Conservation (phyloP, 768 basidiomycete genomes). For the Auricularia sp. region DNA sequence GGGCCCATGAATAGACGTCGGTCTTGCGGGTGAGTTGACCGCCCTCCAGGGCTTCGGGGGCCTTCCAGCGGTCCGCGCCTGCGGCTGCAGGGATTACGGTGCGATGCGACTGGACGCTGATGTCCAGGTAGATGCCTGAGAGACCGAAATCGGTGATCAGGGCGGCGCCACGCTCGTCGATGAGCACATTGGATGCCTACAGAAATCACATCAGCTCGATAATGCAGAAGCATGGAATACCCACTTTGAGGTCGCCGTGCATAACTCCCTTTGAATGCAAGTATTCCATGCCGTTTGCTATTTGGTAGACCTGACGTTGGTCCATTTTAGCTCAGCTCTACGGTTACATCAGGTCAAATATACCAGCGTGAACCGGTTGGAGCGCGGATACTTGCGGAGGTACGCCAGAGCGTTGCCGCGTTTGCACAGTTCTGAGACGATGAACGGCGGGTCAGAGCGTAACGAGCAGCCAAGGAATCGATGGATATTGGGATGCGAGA, state of each 20-base stretch:
- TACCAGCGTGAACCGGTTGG: conserved; percentile 12
- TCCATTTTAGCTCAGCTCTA: not conserved
- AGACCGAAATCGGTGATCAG: not conserved
- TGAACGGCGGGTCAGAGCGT: conserved; percentile 61
- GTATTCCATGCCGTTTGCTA: conserved; percentile 76
- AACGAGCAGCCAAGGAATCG: conserved; percentile 68
- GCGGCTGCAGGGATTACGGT: not conserved
- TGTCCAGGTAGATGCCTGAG: not conserved
- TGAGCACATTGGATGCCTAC: not conserved
- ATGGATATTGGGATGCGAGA: conserved; percentile 54
- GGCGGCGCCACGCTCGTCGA: not conserved
- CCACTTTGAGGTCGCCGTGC: conserved; percentile 76
- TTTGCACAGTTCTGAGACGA: conserved; percentile 65
- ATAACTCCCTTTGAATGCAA: conserved; percentile 57
- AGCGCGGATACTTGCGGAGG: conserved; percentile 32
- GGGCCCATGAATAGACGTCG: not conserved
- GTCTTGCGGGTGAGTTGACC: not conserved
- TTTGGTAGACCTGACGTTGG: conserved; percentile 42
- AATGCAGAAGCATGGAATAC: conserved; percentile 10
- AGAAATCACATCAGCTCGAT: not conserved
- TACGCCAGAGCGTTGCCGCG: conserved; percentile 53
- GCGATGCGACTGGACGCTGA: not conserved
- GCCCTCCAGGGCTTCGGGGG: not conserved
- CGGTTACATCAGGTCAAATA: not conserved
- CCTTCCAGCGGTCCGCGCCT: not conserved